These are phyloP conservation scores for Spergularia azorica DNA, from an alignment of 179 eudicot species.

Conservation along the genomic window DNA sequence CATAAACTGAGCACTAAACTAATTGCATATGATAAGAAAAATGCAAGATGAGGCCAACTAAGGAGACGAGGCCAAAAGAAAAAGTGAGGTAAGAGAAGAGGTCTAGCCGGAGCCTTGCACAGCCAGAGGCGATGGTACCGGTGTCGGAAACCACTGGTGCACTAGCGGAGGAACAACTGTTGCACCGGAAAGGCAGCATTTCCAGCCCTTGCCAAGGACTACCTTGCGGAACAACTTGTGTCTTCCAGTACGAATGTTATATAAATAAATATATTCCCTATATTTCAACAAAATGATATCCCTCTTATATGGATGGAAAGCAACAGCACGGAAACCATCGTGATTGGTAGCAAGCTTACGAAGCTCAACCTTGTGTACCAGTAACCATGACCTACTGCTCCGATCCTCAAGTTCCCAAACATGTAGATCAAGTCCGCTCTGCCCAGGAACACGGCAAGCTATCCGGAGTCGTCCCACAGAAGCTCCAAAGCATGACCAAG, in stretches of 20 bases:
- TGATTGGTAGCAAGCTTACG: too few species aligned
- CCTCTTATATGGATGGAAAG: conserved; percentile 15
- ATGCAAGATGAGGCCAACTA: too few species aligned
- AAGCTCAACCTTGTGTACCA: conserved; percentile 11
- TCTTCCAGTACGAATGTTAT: background rate
- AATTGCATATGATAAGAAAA: too few species aligned
- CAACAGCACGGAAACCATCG: background rate
- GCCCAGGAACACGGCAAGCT: background rate
- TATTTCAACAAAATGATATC: background rate
- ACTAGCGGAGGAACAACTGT: background rate
- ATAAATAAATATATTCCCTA: background rate
- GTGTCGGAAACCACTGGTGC: conserved; percentile 23
- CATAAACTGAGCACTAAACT: too few species aligned
- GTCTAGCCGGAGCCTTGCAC: background rate
- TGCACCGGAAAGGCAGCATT: background rate
- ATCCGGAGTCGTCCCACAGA: conserved; percentile 4
- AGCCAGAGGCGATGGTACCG: conserved; percentile 14
- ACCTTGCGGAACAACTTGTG: background rate
- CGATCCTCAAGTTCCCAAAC: conserved; percentile 17
- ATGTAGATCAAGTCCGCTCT: background rate
- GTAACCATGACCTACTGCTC: conserved; percentile 2
- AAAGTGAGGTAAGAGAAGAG: background rate
- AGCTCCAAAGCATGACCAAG: background rate
- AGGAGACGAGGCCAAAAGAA: too few species aligned
- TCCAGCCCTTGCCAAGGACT: background rate